Evolutionary conservation across 768 basidiomycete species (phyloP).

Genomic region (Tulasnella sp.): DNA sequence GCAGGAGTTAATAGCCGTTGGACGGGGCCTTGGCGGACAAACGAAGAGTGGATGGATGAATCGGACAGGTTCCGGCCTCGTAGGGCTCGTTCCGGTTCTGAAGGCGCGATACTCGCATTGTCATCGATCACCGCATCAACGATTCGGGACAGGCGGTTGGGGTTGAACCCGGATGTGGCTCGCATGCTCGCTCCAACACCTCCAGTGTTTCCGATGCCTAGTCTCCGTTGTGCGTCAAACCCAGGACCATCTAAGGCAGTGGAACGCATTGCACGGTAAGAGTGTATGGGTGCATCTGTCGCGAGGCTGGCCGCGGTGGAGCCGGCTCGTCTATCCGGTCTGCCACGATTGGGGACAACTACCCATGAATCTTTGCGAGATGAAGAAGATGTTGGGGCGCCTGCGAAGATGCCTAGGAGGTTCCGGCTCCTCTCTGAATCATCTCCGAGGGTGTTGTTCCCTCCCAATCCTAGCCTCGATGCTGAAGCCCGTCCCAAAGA

Average conservation of each 20-base stretch:
- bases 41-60: constrained; percentile 89
- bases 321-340: constrained; percentile 38
- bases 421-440: constrained; percentile 12
- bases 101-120: constrained; percentile 30
- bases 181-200: constrained; percentile 22
- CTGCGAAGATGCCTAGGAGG: constrained; percentile 90
- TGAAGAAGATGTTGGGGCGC: constrained; percentile 61
- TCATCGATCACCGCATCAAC: constrained; percentile 79
- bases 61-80: constrained; percentile 80
- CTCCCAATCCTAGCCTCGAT: background rate
- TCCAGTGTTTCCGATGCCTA: constrained; percentile 40
- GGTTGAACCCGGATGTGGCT: constrained; percentile 30
- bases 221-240: constrained; percentile 35
- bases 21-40: constrained; percentile 48
- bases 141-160: constrained; percentile 57
- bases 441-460: background rate
- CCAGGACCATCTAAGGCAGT: background rate
- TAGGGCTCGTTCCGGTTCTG: constrained; percentile 59
- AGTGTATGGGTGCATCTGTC: background rate
- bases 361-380: constrained; percentile 68
- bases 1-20: constrained; percentile 46
- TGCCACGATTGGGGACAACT: constrained; percentile 53
- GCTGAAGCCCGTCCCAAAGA: constrained; percentile 23
- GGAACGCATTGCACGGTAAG: background rate
- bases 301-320: background rate